These are phyloP conservation scores for Fraxinus anomala DNA, from an alignment of 257 asterid genomes.

Conservation along the genomic window DNA sequence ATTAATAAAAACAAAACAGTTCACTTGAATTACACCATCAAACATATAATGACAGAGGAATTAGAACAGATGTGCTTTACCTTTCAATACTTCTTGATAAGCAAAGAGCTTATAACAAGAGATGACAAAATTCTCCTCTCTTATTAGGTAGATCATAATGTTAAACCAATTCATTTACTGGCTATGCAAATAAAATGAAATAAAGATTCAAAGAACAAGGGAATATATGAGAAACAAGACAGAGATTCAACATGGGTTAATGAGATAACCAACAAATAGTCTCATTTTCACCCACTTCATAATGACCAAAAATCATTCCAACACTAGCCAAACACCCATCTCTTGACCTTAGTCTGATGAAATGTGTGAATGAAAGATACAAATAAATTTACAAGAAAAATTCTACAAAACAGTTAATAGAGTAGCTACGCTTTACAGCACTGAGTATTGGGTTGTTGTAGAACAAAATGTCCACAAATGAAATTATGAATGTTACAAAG, in stretches of 20 bases:
- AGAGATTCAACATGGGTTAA: background rate
- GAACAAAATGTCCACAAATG: background rate
- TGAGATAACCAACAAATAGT: background rate
- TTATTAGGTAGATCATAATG: background rate
- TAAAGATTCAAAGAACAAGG: background rate
- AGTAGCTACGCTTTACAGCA: no score
- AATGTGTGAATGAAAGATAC: background rate
- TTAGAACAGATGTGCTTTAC: background rate
- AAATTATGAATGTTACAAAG: background rate
- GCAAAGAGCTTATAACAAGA: conserved; percentile 9
- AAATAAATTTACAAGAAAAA: background rate
- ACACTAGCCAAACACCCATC: conserved; percentile 1
- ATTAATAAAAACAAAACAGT: background rate
- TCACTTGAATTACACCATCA: background rate
- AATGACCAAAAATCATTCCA: background rate
- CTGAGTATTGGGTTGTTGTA: background rate
- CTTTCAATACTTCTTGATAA: conserved; percentile 10
- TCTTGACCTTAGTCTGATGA: background rate
- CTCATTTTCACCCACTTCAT: background rate
- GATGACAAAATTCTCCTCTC: conserved; percentile 5
- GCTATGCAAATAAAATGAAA: background rate
- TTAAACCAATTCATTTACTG: background rate
- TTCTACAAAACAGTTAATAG: background rate
- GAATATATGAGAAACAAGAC: background rate
- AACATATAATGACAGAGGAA: background rate